Percentiles rank a stretch among this genome's conserved stretches.
Conservation (phyloP, 192 early-diverging fungal genomes). For the Irineochytrium annulatum region DNA sequence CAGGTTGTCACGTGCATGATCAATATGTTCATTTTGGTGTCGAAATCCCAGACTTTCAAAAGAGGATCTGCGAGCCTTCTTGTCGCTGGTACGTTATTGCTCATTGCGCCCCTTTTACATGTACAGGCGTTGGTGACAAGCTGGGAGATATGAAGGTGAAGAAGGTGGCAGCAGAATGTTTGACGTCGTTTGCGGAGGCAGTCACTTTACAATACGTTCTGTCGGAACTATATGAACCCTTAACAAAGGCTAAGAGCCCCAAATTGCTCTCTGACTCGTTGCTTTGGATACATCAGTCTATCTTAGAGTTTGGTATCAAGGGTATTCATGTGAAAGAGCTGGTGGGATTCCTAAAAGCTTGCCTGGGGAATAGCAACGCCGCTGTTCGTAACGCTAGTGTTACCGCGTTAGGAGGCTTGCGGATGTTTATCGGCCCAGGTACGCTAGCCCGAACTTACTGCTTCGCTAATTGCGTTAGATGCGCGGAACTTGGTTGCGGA, state of each 20-base stretch:
- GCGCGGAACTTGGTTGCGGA: conserved; percentile 84
- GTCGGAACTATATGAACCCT: conserved; percentile 69
- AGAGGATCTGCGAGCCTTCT: conserved; percentile 67
- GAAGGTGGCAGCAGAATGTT: conserved; percentile 72
- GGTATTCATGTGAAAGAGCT: conserved; percentile 74
- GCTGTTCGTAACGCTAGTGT: conserved; percentile 78
- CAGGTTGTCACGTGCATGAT: conserved; percentile 78
- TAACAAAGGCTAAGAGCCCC: conserved; percentile 79
- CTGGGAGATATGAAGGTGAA: conserved; percentile 95
- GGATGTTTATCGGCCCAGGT: conserved; percentile 79
- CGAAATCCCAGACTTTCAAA: conserved; percentile 56
- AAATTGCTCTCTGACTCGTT: conserved; percentile 86
- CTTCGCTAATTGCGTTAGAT: conserved; percentile 39
- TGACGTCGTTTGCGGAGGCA: conserved; percentile 73
- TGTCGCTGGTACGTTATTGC: conserved; percentile 47
- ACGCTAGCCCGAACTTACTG: conserved; percentile 9
- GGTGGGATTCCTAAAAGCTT: conserved; percentile 79
- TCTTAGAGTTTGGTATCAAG: conserved; percentile 86
- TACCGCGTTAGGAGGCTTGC: conserved; percentile 72
- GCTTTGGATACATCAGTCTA: conserved; percentile 76
- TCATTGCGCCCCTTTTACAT: background rate
- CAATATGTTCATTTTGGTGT: conserved; percentile 24
- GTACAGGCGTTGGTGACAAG: conserved; percentile 73
- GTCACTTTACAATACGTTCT: conserved; percentile 79
- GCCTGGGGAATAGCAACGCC: conserved; percentile 78